Conservation (phyloP, 1,139 yeast species). For the Candida smagusa region DNA sequence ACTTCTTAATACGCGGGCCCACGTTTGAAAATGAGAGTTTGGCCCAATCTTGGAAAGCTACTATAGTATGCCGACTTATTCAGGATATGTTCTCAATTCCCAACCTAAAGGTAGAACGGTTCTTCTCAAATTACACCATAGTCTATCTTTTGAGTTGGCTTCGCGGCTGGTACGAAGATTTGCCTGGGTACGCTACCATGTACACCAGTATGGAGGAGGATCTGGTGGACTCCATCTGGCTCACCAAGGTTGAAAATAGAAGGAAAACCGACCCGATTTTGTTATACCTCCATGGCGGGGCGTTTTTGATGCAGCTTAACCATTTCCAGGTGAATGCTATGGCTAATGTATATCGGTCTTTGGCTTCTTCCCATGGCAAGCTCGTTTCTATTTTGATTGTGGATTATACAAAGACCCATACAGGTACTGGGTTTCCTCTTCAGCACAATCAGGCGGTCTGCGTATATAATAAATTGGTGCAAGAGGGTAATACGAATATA, state of each 20-base stretch:
- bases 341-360: conserved; percentile 25
- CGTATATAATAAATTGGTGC: conserved; percentile 25
- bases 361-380: conserved; percentile 23
- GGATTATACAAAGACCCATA: conserved; percentile 35
- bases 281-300: conserved; percentile 44
- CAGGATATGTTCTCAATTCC: conserved; percentile 2
- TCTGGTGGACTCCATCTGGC: conserved; percentile 32
- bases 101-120: not conserved
- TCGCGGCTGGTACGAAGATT: not conserved
- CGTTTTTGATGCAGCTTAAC: conserved; percentile 28
- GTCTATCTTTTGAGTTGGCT: conserved; percentile 2
- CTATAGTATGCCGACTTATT: conserved; percentile 2
- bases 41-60: conserved; percentile 4
- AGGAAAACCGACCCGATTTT: conserved; percentile 32
- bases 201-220: conserved; percentile 14
- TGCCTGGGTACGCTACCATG: conserved; percentile 30
- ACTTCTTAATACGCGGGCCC: conserved; percentile 4
- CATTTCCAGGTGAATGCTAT: conserved; percentile 28
- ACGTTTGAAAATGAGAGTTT: conserved; percentile 3
- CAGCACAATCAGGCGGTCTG: conserved; percentile 34
- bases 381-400: conserved; percentile 30
- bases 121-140: conserved; percentile 3
- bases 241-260: conserved; percentile 26
- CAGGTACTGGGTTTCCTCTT: conserved; percentile 29
- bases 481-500: conserved; percentile 29